Base-by-base conservation (phyloP, 768 basidiomycete species). In the Tubosaeta sp. region DNA sequence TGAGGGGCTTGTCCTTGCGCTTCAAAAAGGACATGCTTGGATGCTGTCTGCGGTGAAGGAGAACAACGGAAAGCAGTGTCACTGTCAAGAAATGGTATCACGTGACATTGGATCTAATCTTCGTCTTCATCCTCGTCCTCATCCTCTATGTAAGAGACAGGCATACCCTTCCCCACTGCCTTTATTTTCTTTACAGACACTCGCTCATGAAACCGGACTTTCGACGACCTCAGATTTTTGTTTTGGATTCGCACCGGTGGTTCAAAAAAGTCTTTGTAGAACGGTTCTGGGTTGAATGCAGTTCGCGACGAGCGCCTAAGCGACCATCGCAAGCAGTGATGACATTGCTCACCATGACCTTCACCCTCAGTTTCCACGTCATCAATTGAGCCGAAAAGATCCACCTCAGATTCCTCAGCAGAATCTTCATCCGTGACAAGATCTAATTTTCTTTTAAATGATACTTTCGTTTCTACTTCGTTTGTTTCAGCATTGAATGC, bases 401-500 rank as follows among this genome's bases (percentile, higher is more conserved):
- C 87, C 34, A 91, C 59, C 11, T 82, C 81, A 8, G 56, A 64
- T 13, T 77, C 82, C 3, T 81, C 82, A 17, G 80, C 73, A 12
- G 71, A 72, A 31, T 76, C 75, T 13, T 76, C 81, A 14, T 74
- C 74, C 37, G 78, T 79, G 32, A 71, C 74, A 33, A 76, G 71
- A 68, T 78, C 76, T 22, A 89, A 74, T 26, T 70, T 73, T 17
- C 91, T 92, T 61, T 73, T 74, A 3, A 84, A 83, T 10, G 80
- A 76, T 14, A 72, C 75, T 52, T 70, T 77, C 13, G 84, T 80
- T 67, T 95, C 94, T 3, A 84, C 80, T 58, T 80, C 81, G 65
- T 91, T 89, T 2, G 86, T 86, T 65, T 93, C 84, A 3, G 84
- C 78, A 61, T 98, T 97, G 75, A 99, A 99, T 17, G 82, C 76